These are phyloP conservation scores for Corylus avellana DNA, from an alignment of 306 rosid species.

Conservation along the genomic window DNA sequence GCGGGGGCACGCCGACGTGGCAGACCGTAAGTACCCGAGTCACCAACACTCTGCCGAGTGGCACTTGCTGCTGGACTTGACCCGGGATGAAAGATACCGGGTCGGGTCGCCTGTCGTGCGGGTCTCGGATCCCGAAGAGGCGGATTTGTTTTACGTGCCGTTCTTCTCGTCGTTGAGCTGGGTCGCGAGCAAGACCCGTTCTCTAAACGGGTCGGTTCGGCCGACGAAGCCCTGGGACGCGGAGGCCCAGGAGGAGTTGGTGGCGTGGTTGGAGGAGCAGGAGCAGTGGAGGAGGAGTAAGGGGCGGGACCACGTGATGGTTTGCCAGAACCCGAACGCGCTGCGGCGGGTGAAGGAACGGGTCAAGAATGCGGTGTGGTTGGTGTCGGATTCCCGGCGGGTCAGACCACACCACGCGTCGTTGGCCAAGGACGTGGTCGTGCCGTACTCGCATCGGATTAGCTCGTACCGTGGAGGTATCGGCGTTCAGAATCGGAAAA, in stretches of 20 bases:
- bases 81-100: slow-evolving; percentile 32
- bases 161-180: slow-evolving; percentile 47
- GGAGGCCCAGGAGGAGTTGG: slow-evolving; percentile 48
- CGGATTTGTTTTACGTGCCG: slow-evolving; percentile 51
- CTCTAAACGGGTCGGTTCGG: neutral
- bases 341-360: slow-evolving; percentile 32
- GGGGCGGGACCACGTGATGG: slow-evolving; percentile 51
- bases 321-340: slow-evolving; percentile 55
- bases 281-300: slow-evolving; percentile 49
- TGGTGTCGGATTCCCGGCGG: slow-evolving; percentile 84
- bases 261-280: slow-evolving; percentile 47
- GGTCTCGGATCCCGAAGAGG: slow-evolving; percentile 49
- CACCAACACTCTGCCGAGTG: slow-evolving; percentile 65
- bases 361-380: slow-evolving; percentile 29
- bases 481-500: slow-evolving; percentile 51
- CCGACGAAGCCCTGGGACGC: slow-evolving; percentile 38
- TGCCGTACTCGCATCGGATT: slow-evolving; percentile 87
- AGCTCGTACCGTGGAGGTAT: slow-evolving; percentile 53
- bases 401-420: slow-evolving; percentile 79
- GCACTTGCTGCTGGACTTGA: slow-evolving; percentile 45
- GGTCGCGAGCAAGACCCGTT: slow-evolving; percentile 26
- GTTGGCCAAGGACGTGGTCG: slow-evolving; percentile 73
- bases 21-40: slow-evolving; percentile 41
- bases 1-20: slow-evolving; percentile 24
- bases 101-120: slow-evolving; percentile 31